phyloP scores from a whole-genome alignment of 2,329 filamentous ascomycete genomes.

The Alternaria sp. region DNA sequence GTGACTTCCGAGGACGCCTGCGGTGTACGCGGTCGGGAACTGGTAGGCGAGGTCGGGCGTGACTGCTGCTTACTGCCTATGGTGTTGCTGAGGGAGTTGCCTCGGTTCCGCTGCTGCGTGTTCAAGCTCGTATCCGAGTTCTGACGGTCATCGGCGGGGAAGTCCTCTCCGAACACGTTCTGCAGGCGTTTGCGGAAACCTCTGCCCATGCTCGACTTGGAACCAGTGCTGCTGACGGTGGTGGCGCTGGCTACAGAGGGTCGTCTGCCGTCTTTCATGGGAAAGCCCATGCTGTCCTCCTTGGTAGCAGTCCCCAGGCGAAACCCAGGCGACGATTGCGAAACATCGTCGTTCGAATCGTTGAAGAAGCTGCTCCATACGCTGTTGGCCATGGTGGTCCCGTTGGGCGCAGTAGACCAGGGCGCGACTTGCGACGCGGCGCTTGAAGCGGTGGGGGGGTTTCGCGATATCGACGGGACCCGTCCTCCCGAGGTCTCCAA shows the following conservation, averaged over 20 bases:
- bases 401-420: conserved; percentile 58
- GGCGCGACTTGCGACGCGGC: conserved; percentile 61
- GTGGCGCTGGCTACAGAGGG: conserved; percentile 90
- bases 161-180: conserved; percentile 92
- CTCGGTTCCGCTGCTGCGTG: conserved; percentile 71
- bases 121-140: conserved; percentile 74
- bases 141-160: conserved; percentile 68
- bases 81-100: conserved; percentile 80
- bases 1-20: conserved; percentile 91
- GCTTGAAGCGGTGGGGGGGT: conserved; percentile 63
- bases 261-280: conserved; percentile 71
- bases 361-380: conserved; percentile 71
- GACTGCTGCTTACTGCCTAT: conserved; percentile 58
- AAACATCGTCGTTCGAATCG: conserved; percentile 75
- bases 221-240: conserved; percentile 85
- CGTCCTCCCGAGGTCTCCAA: conserved; percentile 68
- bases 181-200: conserved; percentile 79
- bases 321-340: conserved; percentile 75
- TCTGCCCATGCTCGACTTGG: conserved; percentile 74
- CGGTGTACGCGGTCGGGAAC: conserved; percentile 82
- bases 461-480: conserved; percentile 66
- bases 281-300: conserved; percentile 57
- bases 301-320: conserved; percentile 65
- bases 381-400: conserved; percentile 54
- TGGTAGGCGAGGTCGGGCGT: conserved; percentile 73